A percentile compares a stretch with the other conserved stretches of the same genome.
Evolutionary conservation across 345 rosid species (phyloP).

Genomic region (Excoecaria cochinchinensis): DNA sequence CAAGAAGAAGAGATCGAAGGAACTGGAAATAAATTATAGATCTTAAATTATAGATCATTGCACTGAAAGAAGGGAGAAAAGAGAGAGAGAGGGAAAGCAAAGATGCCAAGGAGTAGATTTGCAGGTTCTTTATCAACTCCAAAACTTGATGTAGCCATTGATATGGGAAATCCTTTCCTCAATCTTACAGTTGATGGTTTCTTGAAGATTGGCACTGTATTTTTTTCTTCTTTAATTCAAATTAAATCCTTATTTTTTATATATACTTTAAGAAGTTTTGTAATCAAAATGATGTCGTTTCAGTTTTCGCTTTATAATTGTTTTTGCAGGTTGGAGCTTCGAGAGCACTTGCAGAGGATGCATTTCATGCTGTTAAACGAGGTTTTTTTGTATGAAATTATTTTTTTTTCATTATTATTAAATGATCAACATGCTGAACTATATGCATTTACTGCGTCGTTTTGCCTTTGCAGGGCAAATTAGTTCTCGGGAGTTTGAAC

Average conservation of each 20-base stretch:
- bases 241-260: background rate
- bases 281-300: background rate
- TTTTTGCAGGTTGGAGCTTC: slow-evolving; percentile 64
- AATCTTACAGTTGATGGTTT: slow-evolving; percentile 74
- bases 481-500: slow-evolving; percentile 42
- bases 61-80: background rate
- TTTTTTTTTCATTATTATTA: background rate
- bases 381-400: slow-evolving; percentile 34
- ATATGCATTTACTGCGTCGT: background rate
- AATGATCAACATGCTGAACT: background rate
- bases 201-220: slow-evolving; percentile 83
- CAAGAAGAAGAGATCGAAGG: no score
- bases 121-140: slow-evolving; percentile 57
- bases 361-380: slow-evolving; percentile 47
- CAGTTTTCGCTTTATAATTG: background rate
- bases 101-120: slow-evolving; percentile 67
- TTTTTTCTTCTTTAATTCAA: background rate
- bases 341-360: slow-evolving; percentile 62
- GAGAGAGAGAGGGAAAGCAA: slow-evolving; percentile 15
- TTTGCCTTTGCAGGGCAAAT: slow-evolving; percentile 49
- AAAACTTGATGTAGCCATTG: slow-evolving; percentile 60
- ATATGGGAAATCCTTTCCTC: slow-evolving; percentile 71
- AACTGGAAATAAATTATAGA: no score
- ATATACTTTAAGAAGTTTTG: no score
- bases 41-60: background rate